Conservation (phyloP, 2,329 filamentous ascomycete genomes). For the Hansfordia pulvinata region DNA sequence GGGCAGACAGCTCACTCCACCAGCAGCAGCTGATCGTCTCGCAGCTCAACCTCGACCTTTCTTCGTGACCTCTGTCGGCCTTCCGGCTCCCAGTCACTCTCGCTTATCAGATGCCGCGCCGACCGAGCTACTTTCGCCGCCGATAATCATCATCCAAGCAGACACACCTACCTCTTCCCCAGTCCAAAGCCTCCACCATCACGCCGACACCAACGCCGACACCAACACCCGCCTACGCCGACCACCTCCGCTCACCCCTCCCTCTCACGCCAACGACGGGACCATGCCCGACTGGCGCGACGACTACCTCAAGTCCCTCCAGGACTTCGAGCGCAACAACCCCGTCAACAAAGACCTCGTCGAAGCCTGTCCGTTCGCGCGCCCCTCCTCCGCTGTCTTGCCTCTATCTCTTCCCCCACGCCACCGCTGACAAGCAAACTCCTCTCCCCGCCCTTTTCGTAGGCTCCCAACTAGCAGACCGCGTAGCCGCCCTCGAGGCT, state of each 20-base stretch:
- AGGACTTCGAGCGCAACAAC: constrained; percentile 55
- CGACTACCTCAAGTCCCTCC: constrained; percentile 66
- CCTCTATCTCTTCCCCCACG: background rate
- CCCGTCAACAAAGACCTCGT: constrained; percentile 53
- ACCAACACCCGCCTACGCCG: too few relatives aligned
- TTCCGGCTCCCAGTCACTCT: too few relatives aligned
- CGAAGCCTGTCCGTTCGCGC: constrained; percentile 52
- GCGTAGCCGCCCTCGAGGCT: constrained; percentile 48
- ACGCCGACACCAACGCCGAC: too few relatives aligned
- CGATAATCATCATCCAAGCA: too few relatives aligned
- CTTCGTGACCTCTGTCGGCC: too few relatives aligned
- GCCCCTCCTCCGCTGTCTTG: constrained; percentile 1
- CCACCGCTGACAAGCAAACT: constrained; percentile 2
- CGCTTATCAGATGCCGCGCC: too few relatives aligned
- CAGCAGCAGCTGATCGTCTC: too few relatives aligned
- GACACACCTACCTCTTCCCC: too few relatives aligned
- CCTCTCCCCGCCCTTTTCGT: constrained; percentile 1
- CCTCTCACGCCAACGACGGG: constrained; percentile 1
- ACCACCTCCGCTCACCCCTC: background rate
- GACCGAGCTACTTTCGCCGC: too few relatives aligned
- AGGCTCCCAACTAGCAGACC: constrained; percentile 31
- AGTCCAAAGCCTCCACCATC: too few relatives aligned
- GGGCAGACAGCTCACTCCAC: too few relatives aligned
- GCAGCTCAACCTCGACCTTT: too few relatives aligned
- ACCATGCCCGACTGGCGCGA: constrained; percentile 59